phyloP scores from a whole-genome alignment of 495 filamentous ascomycete genomes.

The Tuber melanosporum region DNA sequence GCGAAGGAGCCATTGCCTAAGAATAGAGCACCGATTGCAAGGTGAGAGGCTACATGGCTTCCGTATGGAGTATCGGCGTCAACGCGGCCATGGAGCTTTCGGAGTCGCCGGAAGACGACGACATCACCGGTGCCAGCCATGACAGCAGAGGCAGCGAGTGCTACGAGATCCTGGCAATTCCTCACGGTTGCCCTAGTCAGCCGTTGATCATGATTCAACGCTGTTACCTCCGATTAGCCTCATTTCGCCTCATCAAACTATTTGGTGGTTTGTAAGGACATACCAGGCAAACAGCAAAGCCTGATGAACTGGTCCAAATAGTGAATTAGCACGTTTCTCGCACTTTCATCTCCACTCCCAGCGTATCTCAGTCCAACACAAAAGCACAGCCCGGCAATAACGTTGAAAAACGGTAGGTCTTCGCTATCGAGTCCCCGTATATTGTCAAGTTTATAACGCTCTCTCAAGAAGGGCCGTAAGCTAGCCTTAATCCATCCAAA shows the following conservation, averaged over 20 bases:
- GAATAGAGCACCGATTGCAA: slow-evolving; percentile 87
- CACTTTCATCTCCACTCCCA: slow-evolving; percentile 64
- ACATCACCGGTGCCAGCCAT: slow-evolving; percentile 96
- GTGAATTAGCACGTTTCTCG: slow-evolving; percentile 71
- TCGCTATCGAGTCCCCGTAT: slow-evolving; percentile 58
- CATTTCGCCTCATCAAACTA: background rate
- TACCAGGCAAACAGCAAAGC: slow-evolving; percentile 58
- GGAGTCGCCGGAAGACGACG: slow-evolving; percentile 76
- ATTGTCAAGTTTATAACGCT: slow-evolving; percentile 45
- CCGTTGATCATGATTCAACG: slow-evolving; percentile 69
- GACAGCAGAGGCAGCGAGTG: slow-evolving; percentile 72
- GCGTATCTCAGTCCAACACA: slow-evolving; percentile 77
- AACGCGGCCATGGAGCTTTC: slow-evolving; percentile 79
- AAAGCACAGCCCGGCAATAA: slow-evolving; percentile 81
- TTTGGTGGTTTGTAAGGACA: slow-evolving; percentile 1
- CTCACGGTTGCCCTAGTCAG: slow-evolving; percentile 72
- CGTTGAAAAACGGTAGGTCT: slow-evolving; percentile 88
- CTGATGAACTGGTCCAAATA: slow-evolving; percentile 85
- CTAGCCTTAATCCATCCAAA: slow-evolving; percentile 67
- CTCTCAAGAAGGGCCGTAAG: slow-evolving; percentile 52
- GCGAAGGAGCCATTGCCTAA: slow-evolving; percentile 86
- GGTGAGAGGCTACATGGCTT: slow-evolving; percentile 84
- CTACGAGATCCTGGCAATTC: slow-evolving; percentile 82
- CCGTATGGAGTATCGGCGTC: slow-evolving; percentile 81
- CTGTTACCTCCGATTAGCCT: slow-evolving; percentile 27